These are phyloP conservation scores for Chenopodium formosanum DNA, from an alignment of 148 eudicot species.

Conservation along the genomic window DNA sequence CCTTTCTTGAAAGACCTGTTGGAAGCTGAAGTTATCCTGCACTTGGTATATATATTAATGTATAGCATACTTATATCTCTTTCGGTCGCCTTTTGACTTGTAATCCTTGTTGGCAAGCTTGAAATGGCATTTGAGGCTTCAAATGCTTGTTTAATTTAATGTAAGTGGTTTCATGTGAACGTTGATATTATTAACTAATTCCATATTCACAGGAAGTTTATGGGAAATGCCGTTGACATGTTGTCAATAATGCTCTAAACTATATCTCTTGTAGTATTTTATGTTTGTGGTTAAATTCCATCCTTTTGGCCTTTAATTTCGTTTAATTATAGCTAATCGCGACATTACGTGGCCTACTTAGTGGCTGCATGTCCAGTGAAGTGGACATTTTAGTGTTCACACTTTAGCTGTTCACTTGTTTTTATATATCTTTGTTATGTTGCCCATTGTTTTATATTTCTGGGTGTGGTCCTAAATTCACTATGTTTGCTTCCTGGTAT, in stretches of 20 bases:
- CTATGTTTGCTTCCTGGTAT: not conserved
- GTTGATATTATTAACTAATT: conserved; percentile 22
- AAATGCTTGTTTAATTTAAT: conserved; percentile 2
- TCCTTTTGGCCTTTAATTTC: conserved; percentile 16
- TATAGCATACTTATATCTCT: conserved; percentile 13
- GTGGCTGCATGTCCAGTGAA: conserved; percentile 19
- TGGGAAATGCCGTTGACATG: conserved; percentile 23
- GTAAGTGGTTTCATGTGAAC: conserved; percentile 27
- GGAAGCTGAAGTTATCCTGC: conserved; percentile 27
- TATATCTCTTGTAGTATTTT: conserved; percentile 21
- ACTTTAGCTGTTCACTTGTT: conserved; percentile 17
- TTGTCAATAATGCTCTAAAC: conserved; percentile 26
- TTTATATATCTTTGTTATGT: conserved; percentile 2
- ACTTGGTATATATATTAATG: conserved; percentile 11
- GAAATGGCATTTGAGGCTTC: conserved; percentile 5
- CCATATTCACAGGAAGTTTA: conserved; percentile 23
- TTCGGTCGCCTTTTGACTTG: conserved; percentile 19
- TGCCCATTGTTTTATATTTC: conserved; percentile 15
- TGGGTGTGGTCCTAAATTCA: not conserved
- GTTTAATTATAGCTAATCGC: conserved; percentile 16
- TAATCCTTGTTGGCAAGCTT: conserved; percentile 24
- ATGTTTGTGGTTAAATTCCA: not conserved
- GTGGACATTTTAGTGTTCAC: conserved; percentile 15
- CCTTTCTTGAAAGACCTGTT: conserved; percentile 14
- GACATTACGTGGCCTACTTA: conserved; percentile 26